Percentiles rank a stretch among this genome's conserved stretches.
Evolutionary conservation across 495 filamentous ascomycete genomes (phyloP).

Genomic region (Penicillium flavigenum): DNA sequence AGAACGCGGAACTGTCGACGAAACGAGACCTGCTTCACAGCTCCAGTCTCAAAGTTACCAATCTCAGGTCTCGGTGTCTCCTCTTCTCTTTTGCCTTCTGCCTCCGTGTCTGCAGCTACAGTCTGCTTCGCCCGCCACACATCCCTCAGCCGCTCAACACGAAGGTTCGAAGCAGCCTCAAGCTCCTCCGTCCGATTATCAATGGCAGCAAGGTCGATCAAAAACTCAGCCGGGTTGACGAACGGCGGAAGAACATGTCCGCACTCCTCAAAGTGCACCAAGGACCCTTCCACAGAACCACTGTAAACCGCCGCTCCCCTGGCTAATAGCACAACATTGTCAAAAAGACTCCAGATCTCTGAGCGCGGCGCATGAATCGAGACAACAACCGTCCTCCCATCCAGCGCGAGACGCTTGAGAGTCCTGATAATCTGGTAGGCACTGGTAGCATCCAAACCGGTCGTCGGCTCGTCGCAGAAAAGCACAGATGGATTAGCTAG

Average conservation of each 20-base stretch:
- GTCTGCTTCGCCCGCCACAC: conserved; percentile 47
- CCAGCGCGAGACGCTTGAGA: conserved; percentile 60
- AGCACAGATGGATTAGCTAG: conserved; percentile 71
- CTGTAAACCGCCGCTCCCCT: conserved; percentile 64
- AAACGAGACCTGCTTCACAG: conserved; percentile 42
- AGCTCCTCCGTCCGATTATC: conserved; percentile 63
- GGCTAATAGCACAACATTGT: conserved; percentile 63
- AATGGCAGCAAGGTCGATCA: conserved; percentile 69
- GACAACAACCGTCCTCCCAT: conserved; percentile 67
- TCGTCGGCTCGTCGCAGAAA: conserved; percentile 75
- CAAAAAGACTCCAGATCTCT: conserved; percentile 74
- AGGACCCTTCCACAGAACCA: conserved; percentile 50
- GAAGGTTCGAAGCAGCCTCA: conserved; percentile 54
- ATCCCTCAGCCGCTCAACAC: conserved; percentile 54
- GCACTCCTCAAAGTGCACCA: conserved; percentile 57
- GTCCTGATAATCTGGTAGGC: conserved; percentile 72
- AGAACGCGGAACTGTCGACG: conserved; percentile 60
- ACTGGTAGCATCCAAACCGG: conserved; percentile 70
- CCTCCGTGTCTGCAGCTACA: conserved; percentile 14
- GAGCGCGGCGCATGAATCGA: conserved; percentile 74
- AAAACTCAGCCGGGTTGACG: conserved; percentile 71
- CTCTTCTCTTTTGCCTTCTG: conserved; percentile 6
- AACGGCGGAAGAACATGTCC: conserved; percentile 62
- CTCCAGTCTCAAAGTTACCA: conserved; percentile 1
- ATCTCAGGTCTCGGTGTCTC: neutral